Evolutionary conservation across 202 grass and related monocot genomes (phyloP), one percentile per base, ranked within the genome.

Genomic region (Panicum virgatum): DNA sequence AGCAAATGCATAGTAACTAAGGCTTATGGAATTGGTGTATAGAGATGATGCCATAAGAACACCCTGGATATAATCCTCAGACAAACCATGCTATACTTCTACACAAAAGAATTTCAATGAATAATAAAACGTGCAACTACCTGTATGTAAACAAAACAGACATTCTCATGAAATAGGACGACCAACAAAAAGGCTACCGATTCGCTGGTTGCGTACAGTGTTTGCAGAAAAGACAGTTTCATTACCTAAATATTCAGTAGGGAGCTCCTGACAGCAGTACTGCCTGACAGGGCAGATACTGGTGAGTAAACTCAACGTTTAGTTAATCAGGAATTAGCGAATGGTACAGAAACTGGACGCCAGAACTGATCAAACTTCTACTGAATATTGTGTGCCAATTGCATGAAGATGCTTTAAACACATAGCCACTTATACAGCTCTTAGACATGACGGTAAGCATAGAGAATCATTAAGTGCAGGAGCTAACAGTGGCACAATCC

Each of bases 31-130:
- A 43, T 63, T 71, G 23, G 45, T 37, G 38, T 19, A 32, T 40
- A 66, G 32, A 43, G 30, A 43, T 46, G 26, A 86, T 71, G 22
- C 20, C 65, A 71, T 70, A 50, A 22, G 12, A 73, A 83, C 48
- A 66, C 59, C 13, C 0, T 59, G 60, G 19, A 27, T 58, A 64
- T 52, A n/a, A 87, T 54, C 46, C 25, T 23, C 64, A 25, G 66
- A 79, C 1, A 54, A 18, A 59, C 50, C 53, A 36, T 38, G 23
- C 11, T 61, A 74, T 5, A 50, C 60, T 61, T 62, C 40, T 61
- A 75, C 20, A 64, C 75, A 23, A 46, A 77, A 71, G 26, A 44
- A 72, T 32, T 34, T 71, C 57, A 69, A 15, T 12, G 2, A 60
- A 56, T 6, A 61, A 3, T n/a, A 50, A 72, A 47, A 52, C 81